Evolutionary conservation across 1,139 yeast genomes (phyloP).

Genomic region (Blastobotrys petasosporus): DNA sequence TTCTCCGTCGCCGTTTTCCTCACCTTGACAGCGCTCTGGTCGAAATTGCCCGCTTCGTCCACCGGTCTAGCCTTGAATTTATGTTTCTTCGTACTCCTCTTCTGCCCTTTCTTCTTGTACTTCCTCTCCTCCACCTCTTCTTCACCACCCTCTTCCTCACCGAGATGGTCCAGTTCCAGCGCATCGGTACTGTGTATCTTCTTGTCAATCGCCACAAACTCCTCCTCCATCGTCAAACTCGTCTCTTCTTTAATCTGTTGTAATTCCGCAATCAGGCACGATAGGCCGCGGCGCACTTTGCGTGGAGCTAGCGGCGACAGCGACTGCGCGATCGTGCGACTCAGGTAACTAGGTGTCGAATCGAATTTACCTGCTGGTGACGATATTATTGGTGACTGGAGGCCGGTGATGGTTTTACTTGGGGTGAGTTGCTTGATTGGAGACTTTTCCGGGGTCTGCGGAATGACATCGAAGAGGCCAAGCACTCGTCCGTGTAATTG

Average conservation of each 20-base stretch:
- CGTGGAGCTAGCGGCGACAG: conserved; percentile 7
- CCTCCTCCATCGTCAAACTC: conserved; percentile 15
- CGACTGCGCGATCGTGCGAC: not conserved
- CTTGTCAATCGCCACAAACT: conserved; percentile 11
- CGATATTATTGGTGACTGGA: not conserved
- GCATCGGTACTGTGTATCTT: conserved; percentile 6
- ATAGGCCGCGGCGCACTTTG: conserved; percentile 11
- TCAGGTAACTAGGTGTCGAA: conserved; percentile 5
- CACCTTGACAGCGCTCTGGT: not conserved
- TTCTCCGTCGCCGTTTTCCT: conserved; percentile 2
- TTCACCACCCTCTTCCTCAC: conserved; percentile 21
- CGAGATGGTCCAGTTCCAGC: conserved; percentile 18
- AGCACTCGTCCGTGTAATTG: conserved; percentile 64
- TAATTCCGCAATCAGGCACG: conserved; percentile 17
- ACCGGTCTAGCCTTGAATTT: conserved; percentile 37
- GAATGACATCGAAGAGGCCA: conserved; percentile 49
- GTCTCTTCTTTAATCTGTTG: conserved; percentile 7
- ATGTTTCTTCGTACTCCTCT: conserved; percentile 58
- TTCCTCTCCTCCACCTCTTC: conserved; percentile 13
- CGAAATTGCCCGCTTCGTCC: not conserved
- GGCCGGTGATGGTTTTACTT: not conserved
- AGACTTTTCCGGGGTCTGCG: conserved; percentile 1
- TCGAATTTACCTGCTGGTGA: too few species aligned
- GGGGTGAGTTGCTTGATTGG: conserved; percentile 1
- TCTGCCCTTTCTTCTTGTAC: conserved; percentile 43